Percentiles rank a stretch among this genome's conserved stretches.
These are phyloP conservation scores for Eutypella sp. DNA, from an alignment of 2,329 filamentous ascomycete genomes.

Conservation along the genomic window DNA sequence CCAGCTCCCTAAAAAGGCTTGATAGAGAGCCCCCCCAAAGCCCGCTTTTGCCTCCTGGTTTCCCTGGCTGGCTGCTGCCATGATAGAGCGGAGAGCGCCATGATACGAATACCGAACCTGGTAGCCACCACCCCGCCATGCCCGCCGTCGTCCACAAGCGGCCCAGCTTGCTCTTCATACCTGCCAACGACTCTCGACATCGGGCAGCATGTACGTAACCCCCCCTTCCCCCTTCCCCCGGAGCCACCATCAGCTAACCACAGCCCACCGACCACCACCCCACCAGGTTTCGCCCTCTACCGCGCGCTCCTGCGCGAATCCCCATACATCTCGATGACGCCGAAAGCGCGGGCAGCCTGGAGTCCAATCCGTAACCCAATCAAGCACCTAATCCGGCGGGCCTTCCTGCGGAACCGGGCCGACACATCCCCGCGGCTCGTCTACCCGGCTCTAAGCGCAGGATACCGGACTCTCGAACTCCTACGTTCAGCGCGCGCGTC, in stretches of 20 bases:
- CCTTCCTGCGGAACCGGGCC: conserved; percentile 56
- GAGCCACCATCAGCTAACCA: background rate
- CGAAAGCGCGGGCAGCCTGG: conserved; percentile 34
- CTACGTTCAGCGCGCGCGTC: background rate
- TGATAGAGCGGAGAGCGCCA: too few relatives aligned
- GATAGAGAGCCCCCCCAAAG: too few relatives aligned
- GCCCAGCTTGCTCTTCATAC: conserved; percentile 32
- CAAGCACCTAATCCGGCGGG: conserved; percentile 52
- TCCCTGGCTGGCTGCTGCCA: too few relatives aligned
- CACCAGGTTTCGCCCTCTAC: conserved; percentile 64
- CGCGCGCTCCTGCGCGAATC: conserved; percentile 61
- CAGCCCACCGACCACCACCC: conserved; percentile 1
- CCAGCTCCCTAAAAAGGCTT: too few relatives aligned
- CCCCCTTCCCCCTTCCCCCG: background rate
- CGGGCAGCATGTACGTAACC: conserved; percentile 41
- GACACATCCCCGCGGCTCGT: conserved; percentile 57
- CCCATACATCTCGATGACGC: conserved; percentile 46
- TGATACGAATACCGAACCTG: too few relatives aligned
- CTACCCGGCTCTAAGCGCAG: conserved; percentile 57
- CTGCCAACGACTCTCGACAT: conserved; percentile 48
- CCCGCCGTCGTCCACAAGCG: background rate
- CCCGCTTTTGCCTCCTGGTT: too few relatives aligned
- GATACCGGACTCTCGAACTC: conserved; percentile 44
- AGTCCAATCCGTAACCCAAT: conserved; percentile 39
- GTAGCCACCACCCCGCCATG: too few relatives aligned